Conservation (phyloP, 2,329 filamentous ascomycete genomes). For the Magnaporthales sp. region DNA sequence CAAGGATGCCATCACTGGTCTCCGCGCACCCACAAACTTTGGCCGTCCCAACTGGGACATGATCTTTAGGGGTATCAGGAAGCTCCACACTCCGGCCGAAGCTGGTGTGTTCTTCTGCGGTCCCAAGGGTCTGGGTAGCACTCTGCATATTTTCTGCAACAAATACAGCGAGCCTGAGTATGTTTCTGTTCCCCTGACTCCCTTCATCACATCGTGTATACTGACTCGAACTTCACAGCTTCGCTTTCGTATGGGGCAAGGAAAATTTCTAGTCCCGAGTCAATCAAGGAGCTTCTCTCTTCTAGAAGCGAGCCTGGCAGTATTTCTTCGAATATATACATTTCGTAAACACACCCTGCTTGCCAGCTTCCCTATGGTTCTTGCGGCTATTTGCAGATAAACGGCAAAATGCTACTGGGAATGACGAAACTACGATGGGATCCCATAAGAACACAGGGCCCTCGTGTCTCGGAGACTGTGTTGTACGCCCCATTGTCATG, state of each 20-base stretch:
- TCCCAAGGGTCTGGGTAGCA: conserved; percentile 68
- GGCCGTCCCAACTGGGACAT: conserved; percentile 85
- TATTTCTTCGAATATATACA: not conserved
- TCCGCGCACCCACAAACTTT: conserved; percentile 76
- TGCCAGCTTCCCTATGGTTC: not conserved
- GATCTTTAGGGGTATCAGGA: conserved; percentile 76
- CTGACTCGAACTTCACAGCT: conserved; percentile 28
- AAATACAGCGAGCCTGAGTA: conserved; percentile 78
- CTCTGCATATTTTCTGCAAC: conserved; percentile 76
- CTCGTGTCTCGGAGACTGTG: not conserved
- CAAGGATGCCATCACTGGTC: conserved; percentile 75
- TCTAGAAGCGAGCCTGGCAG: not conserved
- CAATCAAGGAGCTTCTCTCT: not conserved
- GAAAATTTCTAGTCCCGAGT: conserved; percentile 49
- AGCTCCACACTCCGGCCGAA: conserved; percentile 65
- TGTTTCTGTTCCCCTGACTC: conserved; percentile 25
- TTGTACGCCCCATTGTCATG: not conserved
- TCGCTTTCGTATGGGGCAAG: conserved; percentile 61
- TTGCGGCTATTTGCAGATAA: not conserved
- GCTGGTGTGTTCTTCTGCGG: conserved; percentile 81
- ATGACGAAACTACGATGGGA: not conserved
- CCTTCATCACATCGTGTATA: conserved; percentile 13
- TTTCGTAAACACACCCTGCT: not conserved
- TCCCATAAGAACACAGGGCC: not conserved
- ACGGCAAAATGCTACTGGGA: not conserved